Conservation (phyloP, 768 basidiomycete species). For the Suillus cothurnatus region DNA sequence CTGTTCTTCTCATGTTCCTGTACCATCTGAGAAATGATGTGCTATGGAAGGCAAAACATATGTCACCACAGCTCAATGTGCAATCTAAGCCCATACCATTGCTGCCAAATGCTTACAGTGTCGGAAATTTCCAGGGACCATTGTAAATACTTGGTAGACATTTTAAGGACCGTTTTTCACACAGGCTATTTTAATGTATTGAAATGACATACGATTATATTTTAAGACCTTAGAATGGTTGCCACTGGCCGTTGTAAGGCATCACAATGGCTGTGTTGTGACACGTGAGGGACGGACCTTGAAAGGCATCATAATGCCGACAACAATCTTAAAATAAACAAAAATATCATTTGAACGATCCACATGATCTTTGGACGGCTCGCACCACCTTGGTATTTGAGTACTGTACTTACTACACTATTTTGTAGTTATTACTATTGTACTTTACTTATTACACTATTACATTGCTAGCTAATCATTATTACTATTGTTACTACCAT, state of each 20-base stretch:
- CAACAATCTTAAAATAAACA: neutral
- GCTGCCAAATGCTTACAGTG: too few relatives aligned
- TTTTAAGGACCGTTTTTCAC: constrained; percentile 3
- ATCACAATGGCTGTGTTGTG: neutral
- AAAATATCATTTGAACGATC: neutral
- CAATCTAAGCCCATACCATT: too few relatives aligned
- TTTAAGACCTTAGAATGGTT: neutral
- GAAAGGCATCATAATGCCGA: neutral
- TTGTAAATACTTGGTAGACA: constrained; percentile 2
- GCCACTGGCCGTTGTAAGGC: neutral
- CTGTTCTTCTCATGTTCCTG: too few relatives aligned
- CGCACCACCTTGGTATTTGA: too few relatives aligned
- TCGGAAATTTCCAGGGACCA: neutral
- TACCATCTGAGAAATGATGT: too few relatives aligned
- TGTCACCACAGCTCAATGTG: too few relatives aligned
- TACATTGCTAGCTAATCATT: too few relatives aligned
- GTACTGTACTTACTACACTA: too few relatives aligned
- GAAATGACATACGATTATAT: neutral
- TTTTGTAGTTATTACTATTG: too few relatives aligned
- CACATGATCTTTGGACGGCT: neutral
- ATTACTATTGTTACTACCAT: too few relatives aligned
- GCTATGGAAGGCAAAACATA: too few relatives aligned
- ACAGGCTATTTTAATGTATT: neutral
- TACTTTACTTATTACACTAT: too few relatives aligned
- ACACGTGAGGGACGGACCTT: neutral